phyloP scores from a whole-genome alignment of 805 yeast genomes.

The Komagataella ulmi region DNA sequence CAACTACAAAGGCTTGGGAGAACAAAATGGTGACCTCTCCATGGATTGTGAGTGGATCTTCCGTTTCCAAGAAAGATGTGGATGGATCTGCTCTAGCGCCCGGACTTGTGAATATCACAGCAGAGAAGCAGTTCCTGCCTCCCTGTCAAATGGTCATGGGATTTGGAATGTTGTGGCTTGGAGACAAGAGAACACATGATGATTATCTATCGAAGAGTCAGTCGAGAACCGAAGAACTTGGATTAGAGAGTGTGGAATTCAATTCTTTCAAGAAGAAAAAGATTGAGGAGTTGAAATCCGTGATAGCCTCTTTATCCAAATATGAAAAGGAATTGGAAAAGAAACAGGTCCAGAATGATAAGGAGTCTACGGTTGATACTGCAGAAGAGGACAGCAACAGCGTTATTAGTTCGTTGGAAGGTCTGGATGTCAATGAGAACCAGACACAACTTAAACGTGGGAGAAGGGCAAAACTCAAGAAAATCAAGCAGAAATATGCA shows the following conservation, averaged over 20 bases:
- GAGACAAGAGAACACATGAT: conserved; percentile 35
- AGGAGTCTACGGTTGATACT: conserved; percentile 2
- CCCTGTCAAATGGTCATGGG: conserved; percentile 88
- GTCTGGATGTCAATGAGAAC: conserved; percentile 5
- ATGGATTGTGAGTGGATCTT: conserved; percentile 67
- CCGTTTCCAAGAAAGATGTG: conserved; percentile 57
- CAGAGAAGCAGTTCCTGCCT: conserved; percentile 47
- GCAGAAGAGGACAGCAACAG: conserved; percentile 7
- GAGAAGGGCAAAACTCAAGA: conserved; percentile 72
- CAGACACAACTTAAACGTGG: conserved; percentile 45
- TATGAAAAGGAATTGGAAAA: neutral
- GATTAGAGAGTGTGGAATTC: conserved; percentile 14
- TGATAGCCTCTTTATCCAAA: conserved; percentile 9
- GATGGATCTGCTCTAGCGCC: conserved; percentile 42
- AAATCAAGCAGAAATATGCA: conserved; percentile 70
- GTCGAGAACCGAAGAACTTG: conserved; percentile 15
- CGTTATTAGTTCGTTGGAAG: conserved; percentile 1
- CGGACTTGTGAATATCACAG: conserved; percentile 44
- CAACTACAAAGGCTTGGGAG: conserved; percentile 84
- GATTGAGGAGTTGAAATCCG: conserved; percentile 14
- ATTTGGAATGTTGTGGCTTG: conserved; percentile 66
- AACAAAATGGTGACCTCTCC: conserved; percentile 70
- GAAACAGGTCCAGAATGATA: neutral
- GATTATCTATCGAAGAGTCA: conserved; percentile 16
- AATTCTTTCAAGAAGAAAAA: conserved; percentile 13